Conservation (phyloP, 2,329 filamentous ascomycete species). For the Verticillium tricorpus region DNA sequence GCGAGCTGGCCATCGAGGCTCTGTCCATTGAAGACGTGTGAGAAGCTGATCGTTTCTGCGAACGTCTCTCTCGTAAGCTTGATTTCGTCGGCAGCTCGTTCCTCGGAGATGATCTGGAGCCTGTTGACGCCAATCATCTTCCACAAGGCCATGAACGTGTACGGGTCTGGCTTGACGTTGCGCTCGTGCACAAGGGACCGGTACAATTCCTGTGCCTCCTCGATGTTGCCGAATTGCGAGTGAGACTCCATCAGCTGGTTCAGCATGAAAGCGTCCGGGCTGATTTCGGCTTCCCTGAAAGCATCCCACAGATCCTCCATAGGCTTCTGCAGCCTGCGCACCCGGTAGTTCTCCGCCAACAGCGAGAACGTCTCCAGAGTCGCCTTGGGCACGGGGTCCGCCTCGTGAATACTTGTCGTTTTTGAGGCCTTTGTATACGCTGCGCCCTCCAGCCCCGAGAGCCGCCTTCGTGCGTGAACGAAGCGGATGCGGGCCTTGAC, state of each 20-base stretch:
- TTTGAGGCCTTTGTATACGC: slow-evolving; percentile 7
- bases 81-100: slow-evolving; percentile 23
- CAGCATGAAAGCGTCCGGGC: slow-evolving; percentile 69
- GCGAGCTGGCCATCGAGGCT: slow-evolving; percentile 42
- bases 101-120: slow-evolving; percentile 27
- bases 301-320: slow-evolving; percentile 59
- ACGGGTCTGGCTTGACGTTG: slow-evolving; percentile 55
- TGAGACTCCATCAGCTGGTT: slow-evolving; percentile 71
- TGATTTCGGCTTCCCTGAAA: slow-evolving; percentile 59
- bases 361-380: slow-evolving; percentile 76
- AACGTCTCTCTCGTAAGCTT: slow-evolving; percentile 37
- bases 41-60: slow-evolving; percentile 43
- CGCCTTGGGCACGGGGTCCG: slow-evolving; percentile 46
- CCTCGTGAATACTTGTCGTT: neutral
- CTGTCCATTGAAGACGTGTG: slow-evolving; percentile 36
- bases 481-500: slow-evolving; percentile 62
- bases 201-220: slow-evolving; percentile 53
- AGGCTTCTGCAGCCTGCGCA: slow-evolving; percentile 52
- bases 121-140: slow-evolving; percentile 50
- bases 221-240: slow-evolving; percentile 52
- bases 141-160: slow-evolving; percentile 68
- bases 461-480: slow-evolving; percentile 43
- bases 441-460: neutral
- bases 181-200: slow-evolving; percentile 43
- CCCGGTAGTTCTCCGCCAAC: slow-evolving; percentile 66